A percentile compares a stretch with the other conserved stretches of the same genome.
These are phyloP conservation scores for Malassezia sp. DNA, from an alignment of 1,284 basidiomycete species.

Conservation along the genomic window DNA sequence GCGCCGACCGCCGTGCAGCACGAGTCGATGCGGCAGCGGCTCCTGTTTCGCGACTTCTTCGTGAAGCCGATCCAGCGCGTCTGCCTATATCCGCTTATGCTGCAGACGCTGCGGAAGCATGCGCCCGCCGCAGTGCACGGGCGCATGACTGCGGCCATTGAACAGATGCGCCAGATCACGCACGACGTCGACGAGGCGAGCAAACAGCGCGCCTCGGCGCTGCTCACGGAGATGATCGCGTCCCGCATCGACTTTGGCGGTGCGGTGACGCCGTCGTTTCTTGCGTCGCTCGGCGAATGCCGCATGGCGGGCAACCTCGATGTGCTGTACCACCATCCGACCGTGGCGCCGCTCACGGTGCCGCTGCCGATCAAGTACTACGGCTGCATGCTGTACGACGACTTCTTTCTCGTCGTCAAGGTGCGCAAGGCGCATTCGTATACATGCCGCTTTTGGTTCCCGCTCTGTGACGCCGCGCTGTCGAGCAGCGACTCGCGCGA, in stretches of 20 bases:
- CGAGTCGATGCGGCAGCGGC: constrained; percentile 18
- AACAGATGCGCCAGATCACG: constrained; percentile 30
- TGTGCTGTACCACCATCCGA: constrained; percentile 37
- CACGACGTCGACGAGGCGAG: constrained; percentile 40
- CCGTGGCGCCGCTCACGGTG: constrained; percentile 26
- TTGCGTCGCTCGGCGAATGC: constrained; percentile 33
- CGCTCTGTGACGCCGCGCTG: constrained; percentile 31
- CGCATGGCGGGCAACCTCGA: constrained; percentile 39
- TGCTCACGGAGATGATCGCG: constrained; percentile 34
- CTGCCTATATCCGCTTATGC: constrained; percentile 40
- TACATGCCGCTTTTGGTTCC: constrained; percentile 41
- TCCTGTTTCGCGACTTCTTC: constrained; percentile 41
- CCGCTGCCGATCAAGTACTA: constrained; percentile 44
- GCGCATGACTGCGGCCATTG: constrained; percentile 24
- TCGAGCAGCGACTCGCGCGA: constrained; percentile 22
- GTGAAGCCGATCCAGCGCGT: constrained; percentile 46
- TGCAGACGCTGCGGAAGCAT: constrained; percentile 39
- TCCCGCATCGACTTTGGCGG: constrained; percentile 33
- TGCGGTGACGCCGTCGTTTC: constrained; percentile 21
- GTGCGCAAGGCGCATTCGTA: constrained; percentile 37
- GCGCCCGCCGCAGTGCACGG: constrained; percentile 16
- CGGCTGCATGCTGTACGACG: constrained; percentile 35
- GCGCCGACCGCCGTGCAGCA: constrained; percentile 13
- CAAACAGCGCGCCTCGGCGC: constrained; percentile 28
- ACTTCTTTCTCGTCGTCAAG: constrained; percentile 39